Evolutionary conservation across 1,284 basidiomycete species (phyloP).

Genomic region (Grifola frondosa): DNA sequence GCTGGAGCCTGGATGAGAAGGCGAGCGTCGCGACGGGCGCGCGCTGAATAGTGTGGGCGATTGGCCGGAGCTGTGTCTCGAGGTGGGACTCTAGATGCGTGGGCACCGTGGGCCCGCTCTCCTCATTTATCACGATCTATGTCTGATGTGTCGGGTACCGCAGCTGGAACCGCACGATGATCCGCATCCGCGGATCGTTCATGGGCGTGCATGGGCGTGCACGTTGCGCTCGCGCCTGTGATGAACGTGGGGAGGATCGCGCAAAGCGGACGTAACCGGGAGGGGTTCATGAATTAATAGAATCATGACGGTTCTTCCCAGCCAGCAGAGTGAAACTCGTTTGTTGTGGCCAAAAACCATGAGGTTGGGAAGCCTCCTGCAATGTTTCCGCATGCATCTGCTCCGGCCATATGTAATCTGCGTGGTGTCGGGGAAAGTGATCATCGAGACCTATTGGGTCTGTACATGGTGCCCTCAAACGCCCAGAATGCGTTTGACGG

Average conservation of each 20-base stretch:
- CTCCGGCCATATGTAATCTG: too few species aligned
- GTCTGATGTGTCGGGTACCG: too few species aligned
- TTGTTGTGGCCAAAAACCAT: background rate
- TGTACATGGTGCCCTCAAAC: background rate
- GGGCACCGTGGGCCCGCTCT: slow-evolving; percentile 61
- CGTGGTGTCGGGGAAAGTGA: too few species aligned
- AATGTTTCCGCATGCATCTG: background rate
- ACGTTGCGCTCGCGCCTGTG: slow-evolving; percentile 64
- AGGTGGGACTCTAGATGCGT: slow-evolving; percentile 50
- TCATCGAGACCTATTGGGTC: background rate
- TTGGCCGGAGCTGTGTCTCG: slow-evolving; percentile 66
- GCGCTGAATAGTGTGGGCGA: slow-evolving; percentile 42
- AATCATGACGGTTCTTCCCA: background rate
- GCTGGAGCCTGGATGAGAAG: slow-evolving; percentile 41
- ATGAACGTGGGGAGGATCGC: slow-evolving; percentile 32
- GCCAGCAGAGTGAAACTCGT: background rate
- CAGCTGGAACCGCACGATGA: slow-evolving; percentile 65
- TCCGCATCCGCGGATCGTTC: slow-evolving; percentile 69
- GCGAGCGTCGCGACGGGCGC: slow-evolving; percentile 42
- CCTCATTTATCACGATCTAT: slow-evolving; percentile 55
- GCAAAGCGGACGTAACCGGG: background rate
- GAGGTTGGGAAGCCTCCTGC: background rate
- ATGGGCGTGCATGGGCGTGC: slow-evolving; percentile 83
- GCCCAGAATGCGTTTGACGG: background rate
- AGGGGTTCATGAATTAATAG: too few species aligned